Percentiles rank a stretch among this genome's conserved stretches.
phyloP scores from a whole-genome alignment of 768 basidiomycete species.

The Russula dissimulans region DNA sequence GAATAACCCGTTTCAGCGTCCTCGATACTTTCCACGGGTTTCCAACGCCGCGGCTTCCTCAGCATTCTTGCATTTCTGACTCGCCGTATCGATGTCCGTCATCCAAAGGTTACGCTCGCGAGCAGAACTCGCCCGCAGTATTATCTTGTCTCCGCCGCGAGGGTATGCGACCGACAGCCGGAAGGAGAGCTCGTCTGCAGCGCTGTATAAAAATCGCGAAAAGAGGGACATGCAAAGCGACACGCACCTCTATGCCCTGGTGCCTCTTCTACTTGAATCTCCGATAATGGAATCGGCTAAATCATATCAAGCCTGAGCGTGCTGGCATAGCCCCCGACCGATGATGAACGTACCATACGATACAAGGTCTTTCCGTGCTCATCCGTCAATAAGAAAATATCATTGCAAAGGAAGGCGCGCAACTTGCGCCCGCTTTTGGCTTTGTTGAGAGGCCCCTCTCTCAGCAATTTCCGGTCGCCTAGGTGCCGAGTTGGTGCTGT shows the following conservation, averaged over 20 bases:
- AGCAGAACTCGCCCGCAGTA: conserved; percentile 45
- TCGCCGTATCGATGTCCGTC: conserved; percentile 36
- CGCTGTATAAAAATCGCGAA: neutral
- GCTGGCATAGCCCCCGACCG: neutral
- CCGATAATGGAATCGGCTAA: conserved; percentile 68
- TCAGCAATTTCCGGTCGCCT: conserved; percentile 70
- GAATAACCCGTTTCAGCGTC: too few species aligned
- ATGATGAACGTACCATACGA: conserved; percentile 54
- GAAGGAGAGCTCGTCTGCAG: conserved; percentile 59
- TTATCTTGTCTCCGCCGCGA: conserved; percentile 63
- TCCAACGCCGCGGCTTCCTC: neutral
- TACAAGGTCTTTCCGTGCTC: conserved; percentile 61
- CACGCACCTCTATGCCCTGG: conserved; percentile 43
- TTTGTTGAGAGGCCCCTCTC: conserved; percentile 71
- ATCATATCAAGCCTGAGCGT: neutral
- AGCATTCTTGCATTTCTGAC: conserved; percentile 26
- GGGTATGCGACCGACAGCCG: conserved; percentile 58
- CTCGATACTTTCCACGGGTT: neutral
- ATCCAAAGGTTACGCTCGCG: conserved; percentile 53
- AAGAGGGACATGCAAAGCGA: neutral
- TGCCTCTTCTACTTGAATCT: conserved; percentile 48
- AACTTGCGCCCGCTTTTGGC: conserved; percentile 77
- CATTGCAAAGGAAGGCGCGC: conserved; percentile 75
- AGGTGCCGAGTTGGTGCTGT: conserved; percentile 81
- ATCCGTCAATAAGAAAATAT: conserved; percentile 82